Evolutionary conservation across 768 basidiomycete species (phyloP).

Genomic region (Auricularia sp.): DNA sequence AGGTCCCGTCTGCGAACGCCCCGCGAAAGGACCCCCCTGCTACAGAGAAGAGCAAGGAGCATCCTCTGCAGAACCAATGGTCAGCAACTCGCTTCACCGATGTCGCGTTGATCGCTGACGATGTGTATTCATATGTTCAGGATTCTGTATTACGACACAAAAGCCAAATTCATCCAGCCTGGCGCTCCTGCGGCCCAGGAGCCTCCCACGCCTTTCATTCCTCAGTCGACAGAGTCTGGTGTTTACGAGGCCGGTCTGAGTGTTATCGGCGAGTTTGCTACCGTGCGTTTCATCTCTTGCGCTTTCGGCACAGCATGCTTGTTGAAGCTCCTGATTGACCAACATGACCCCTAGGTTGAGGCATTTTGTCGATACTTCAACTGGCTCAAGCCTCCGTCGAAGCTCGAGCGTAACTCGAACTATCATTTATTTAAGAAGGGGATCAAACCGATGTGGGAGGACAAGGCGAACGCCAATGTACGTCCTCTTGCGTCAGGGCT

Average conservation of each 20-base stretch:
- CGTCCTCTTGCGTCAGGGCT: not conserved
- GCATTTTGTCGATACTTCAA: conserved; percentile 87
- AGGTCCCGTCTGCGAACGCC: conserved; percentile 48
- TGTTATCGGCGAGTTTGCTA: conserved; percentile 81
- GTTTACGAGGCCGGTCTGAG: conserved; percentile 82
- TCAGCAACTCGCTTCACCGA: conserved; percentile 23
- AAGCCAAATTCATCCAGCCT: conserved; percentile 46
- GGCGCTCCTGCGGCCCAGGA: conserved; percentile 21
- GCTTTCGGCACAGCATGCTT: not conserved
- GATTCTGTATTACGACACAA: conserved; percentile 87
- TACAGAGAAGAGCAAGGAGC: conserved; percentile 59
- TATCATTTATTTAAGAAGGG: conserved; percentile 92
- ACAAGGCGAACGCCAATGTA: conserved; percentile 68
- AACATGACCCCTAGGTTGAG: conserved; percentile 33
- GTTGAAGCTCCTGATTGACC: not conserved
- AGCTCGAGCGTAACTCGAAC: conserved; percentile 82
- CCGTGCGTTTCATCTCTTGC: conserved; percentile 28
- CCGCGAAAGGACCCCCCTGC: conserved; percentile 72
- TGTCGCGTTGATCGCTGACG: conserved; percentile 3
- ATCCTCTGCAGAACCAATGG: conserved; percentile 80
- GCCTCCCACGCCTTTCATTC: conserved; percentile 14
- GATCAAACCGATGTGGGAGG: conserved; percentile 98
- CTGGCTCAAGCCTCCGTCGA: conserved; percentile 86
- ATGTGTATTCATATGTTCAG: conserved; percentile 25
- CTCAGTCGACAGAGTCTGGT: conserved; percentile 40